Evolutionary conservation across 805 yeast species (phyloP).

Genomic region (Candida ulmi): DNA sequence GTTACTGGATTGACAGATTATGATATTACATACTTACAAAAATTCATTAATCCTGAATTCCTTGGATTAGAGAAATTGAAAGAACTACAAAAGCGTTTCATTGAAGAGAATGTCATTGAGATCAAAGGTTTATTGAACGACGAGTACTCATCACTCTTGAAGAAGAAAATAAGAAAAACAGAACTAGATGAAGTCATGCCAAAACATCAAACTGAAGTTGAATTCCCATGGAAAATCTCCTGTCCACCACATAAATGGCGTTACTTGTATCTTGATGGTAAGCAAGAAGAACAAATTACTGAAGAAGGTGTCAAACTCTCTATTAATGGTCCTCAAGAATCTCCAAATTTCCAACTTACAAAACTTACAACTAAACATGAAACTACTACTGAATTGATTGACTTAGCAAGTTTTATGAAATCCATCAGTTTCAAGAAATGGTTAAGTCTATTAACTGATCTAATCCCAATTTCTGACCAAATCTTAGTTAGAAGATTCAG

Average conservation of each 20-base stretch:
- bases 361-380: conserved; percentile 15
- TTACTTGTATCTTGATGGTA: conserved; percentile 75
- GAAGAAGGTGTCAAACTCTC: conserved; percentile 26
- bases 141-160: conserved; percentile 43
- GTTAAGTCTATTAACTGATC: conserved; percentile 55
- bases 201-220: conserved; percentile 43
- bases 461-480: conserved; percentile 60
- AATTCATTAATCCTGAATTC: conserved; percentile 53
- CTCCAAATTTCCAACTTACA: conserved; percentile 46
- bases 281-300: conserved; percentile 27
- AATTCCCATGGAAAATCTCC: conserved; percentile 82
- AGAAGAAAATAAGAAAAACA: conserved; percentile 40
- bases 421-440: conserved; percentile 65
- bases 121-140: conserved; percentile 57
- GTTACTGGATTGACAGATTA: conserved; percentile 22
- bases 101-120: conserved; percentile 65
- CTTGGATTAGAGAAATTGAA: conserved; percentile 33
- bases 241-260: conserved; percentile 93
- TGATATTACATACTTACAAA: conserved; percentile 45
- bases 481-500: conserved; percentile 79
- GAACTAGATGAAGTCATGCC: conserved; percentile 67
- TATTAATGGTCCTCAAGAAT: conserved; percentile 40
- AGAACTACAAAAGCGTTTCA: conserved; percentile 45
- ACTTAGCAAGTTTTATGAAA: conserved; percentile 52
- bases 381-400: conserved; percentile 39